phyloP scores from a whole-genome alignment of 257 asterid genomes.

The Petrea volubilis region DNA sequence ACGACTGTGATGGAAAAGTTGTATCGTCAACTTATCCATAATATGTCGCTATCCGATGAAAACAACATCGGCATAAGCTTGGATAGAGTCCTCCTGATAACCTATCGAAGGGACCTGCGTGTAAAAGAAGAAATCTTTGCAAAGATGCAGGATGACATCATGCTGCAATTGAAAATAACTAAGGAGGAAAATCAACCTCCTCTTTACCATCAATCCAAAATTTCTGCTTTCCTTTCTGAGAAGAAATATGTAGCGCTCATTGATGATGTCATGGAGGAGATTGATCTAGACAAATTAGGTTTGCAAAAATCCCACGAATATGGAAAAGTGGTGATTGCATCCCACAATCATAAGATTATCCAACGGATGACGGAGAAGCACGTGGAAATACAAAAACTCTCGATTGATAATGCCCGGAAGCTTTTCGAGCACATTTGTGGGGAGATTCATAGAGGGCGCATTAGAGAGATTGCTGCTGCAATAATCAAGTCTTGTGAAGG shows the following conservation, averaged over 20 bases:
- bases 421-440: neutral
- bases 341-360: neutral
- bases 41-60: too few relatives aligned
- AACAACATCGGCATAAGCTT: too few relatives aligned
- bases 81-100: too few relatives aligned
- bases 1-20: too few relatives aligned
- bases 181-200: too few relatives aligned
- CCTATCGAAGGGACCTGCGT: too few relatives aligned
- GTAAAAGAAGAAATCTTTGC: too few relatives aligned
- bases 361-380: neutral
- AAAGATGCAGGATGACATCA: too few relatives aligned
- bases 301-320: neutral
- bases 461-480: neutral
- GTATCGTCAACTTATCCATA: too few relatives aligned
- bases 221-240: neutral
- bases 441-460: neutral
- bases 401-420: neutral
- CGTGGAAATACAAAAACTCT: neutral
- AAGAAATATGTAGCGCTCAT: constrained; percentile 13
- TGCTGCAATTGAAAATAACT: too few relatives aligned
- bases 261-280: neutral
- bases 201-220: too few relatives aligned
- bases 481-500: constrained; percentile 9
- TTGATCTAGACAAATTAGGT: neutral
- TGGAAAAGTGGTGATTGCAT: constrained; percentile 7